phyloP scores from a whole-genome alignment of 2,329 filamentous ascomycete species.

The Teratosphaeria destructans region DNA sequence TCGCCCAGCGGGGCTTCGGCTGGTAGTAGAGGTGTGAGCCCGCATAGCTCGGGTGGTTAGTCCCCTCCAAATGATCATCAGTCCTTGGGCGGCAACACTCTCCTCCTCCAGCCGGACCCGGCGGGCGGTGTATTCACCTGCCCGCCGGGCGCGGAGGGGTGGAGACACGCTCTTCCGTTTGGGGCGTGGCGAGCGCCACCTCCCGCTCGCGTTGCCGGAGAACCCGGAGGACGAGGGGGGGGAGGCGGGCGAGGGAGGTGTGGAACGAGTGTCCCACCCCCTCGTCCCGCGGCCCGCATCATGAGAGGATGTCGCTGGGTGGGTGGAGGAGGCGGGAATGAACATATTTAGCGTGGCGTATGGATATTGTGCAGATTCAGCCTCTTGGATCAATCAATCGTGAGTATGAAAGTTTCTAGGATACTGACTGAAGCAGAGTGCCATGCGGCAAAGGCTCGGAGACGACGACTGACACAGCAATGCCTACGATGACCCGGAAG shows the following conservation, averaged over 20 bases:
- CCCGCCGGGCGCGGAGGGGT: not conserved
- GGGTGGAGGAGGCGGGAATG: not conserved
- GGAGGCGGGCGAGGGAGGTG: not conserved
- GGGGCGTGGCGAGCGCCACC: not conserved
- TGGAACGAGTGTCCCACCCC: not conserved
- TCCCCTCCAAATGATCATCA: not conserved
- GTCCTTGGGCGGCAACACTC: not conserved
- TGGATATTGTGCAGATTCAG: not conserved
- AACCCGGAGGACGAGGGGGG: not conserved
- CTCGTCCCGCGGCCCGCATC: not conserved
- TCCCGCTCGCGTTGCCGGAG: not conserved
- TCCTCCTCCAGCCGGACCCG: not conserved
- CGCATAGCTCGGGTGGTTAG: not conserved
- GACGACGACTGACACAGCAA: not conserved
- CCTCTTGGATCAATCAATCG: not conserved
- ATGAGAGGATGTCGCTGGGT: not conserved
- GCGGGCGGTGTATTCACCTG: not conserved
- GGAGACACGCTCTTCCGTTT: not conserved
- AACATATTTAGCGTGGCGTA: not conserved
- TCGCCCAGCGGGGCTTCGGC: not conserved
- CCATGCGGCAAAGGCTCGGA: not conserved
- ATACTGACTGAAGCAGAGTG: not conserved
- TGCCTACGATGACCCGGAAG: no score
- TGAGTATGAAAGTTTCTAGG: not conserved
- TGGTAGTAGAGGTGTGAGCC: not conserved